phyloP scores from a whole-genome alignment of 2,329 filamentous ascomycete species.

The Ceratocystiopsis brevicomis region DNA sequence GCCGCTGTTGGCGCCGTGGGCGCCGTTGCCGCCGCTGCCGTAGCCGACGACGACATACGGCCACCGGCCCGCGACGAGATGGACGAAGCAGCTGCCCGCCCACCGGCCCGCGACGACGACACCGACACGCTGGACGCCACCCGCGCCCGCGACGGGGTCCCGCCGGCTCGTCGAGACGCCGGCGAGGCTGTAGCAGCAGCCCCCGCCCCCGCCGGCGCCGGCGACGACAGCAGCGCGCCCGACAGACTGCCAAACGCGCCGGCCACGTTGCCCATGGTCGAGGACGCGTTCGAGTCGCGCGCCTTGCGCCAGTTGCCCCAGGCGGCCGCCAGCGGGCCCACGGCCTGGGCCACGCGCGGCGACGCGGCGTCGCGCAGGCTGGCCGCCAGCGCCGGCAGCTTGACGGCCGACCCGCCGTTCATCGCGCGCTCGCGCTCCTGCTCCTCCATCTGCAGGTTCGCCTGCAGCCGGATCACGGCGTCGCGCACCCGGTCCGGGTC shows the following conservation, averaged over 20 bases:
- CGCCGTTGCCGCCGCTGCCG: slow-evolving; percentile 15
- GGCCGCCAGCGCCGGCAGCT: slow-evolving; percentile 47
- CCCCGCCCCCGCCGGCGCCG: not conserved
- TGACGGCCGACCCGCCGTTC: slow-evolving; percentile 46
- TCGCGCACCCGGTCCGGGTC: slow-evolving; percentile 69
- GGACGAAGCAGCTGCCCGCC: slow-evolving; percentile 24
- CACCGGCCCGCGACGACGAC: too few species aligned
- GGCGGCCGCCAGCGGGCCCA: slow-evolving; percentile 66
- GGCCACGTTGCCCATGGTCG: not conserved
- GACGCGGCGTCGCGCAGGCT: slow-evolving; percentile 59
- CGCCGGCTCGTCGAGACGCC: slow-evolving; percentile 9
- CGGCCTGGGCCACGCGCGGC: slow-evolving; percentile 66
- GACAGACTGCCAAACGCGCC: slow-evolving; percentile 26
- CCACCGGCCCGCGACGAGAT: slow-evolving; percentile 18
- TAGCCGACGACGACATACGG: slow-evolving; percentile 20
- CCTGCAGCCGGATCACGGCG: slow-evolving; percentile 77
- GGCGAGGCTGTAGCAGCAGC: not conserved
- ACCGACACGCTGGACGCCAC: not conserved
- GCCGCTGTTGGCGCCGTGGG: too few species aligned
- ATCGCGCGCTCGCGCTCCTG: slow-evolving; percentile 79
- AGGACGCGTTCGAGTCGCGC: slow-evolving; percentile 23
- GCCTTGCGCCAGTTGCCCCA: slow-evolving; percentile 85
- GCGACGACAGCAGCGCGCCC: slow-evolving; percentile 25
- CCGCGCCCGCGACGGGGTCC: slow-evolving; percentile 37
- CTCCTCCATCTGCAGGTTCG: slow-evolving; percentile 94